phyloP scores from a whole-genome alignment of 23 red algal species.

The Cyanidioschyzon merolae region DNA sequence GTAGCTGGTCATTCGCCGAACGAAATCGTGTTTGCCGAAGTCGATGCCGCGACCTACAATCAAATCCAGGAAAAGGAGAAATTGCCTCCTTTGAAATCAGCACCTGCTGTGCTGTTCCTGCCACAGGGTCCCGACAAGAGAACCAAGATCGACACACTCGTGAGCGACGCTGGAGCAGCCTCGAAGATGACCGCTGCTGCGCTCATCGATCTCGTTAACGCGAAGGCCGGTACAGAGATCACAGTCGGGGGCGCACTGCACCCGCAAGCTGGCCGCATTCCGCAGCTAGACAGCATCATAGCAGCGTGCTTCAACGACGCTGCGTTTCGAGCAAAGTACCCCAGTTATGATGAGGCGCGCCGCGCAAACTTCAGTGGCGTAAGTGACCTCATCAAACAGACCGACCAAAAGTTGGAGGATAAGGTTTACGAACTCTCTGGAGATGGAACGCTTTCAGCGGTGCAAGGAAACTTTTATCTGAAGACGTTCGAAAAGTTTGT shows the following conservation, averaged over 20 bases:
- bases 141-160: background rate
- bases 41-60: background rate
- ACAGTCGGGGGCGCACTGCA: conserved; percentile 6
- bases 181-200: background rate
- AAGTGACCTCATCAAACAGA: background rate
- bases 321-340: background rate
- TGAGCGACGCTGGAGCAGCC: background rate
- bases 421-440: background rate
- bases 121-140: background rate
- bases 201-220: conserved; percentile 1
- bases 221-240: background rate
- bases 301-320: background rate
- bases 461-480: conserved; percentile 9
- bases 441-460: background rate
- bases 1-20: conserved; percentile 1
- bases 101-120: background rate
- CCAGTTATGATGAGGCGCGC: background rate
- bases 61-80: background rate
- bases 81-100: background rate
- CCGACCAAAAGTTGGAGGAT: background rate
- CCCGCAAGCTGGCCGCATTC: background rate
- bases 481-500: conserved; percentile 18
- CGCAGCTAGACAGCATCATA: background rate
- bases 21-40: background rate
- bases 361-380: background rate